A percentile compares a stretch with the other conserved stretches of the same genome.
These are phyloP conservation scores for Niveomyces coronatus DNA, from an alignment of 2,329 filamentous ascomycete genomes.

Conservation along the genomic window DNA sequence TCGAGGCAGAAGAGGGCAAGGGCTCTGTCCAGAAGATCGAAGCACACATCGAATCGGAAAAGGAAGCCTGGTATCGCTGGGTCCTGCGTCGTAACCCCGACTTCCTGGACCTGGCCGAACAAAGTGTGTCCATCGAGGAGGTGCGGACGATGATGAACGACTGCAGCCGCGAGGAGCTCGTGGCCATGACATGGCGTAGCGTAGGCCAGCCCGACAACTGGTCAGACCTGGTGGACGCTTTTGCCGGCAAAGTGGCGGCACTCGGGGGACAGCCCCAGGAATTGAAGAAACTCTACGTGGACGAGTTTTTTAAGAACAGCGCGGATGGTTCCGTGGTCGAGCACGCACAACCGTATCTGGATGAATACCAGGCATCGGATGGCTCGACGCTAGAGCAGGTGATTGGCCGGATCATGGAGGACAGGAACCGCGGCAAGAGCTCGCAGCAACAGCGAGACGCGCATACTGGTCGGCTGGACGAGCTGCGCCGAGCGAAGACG, in stretches of 20 bases:
- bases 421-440: conserved; percentile 20
- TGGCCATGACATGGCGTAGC: conserved; percentile 25
- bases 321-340: conserved; percentile 23
- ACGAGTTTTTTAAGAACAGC: conserved; percentile 31
- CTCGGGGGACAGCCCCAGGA: conserved; percentile 21
- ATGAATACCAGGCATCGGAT: conserved; percentile 22
- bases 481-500: conserved; percentile 36
- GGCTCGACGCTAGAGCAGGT: conserved; percentile 22
- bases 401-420: conserved; percentile 23
- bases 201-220: conserved; percentile 25
- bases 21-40: conserved; percentile 37
- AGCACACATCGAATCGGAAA: conserved; percentile 39
- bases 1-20: conserved; percentile 34
- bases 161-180: conserved; percentile 25
- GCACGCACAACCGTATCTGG: conserved; percentile 28
- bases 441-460: conserved; percentile 27
- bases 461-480: conserved; percentile 31
- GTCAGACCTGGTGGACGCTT: conserved; percentile 22
- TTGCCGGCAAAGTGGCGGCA: conserved; percentile 23
- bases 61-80: conserved; percentile 42
- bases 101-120: conserved; percentile 24
- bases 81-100: conserved; percentile 29
- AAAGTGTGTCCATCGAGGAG: conserved; percentile 20
- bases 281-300: conserved; percentile 29
- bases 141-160: conserved; percentile 26